Evolutionary conservation across 805 yeast genomes (phyloP).

Genomic region (Clavispora carvajalis): DNA sequence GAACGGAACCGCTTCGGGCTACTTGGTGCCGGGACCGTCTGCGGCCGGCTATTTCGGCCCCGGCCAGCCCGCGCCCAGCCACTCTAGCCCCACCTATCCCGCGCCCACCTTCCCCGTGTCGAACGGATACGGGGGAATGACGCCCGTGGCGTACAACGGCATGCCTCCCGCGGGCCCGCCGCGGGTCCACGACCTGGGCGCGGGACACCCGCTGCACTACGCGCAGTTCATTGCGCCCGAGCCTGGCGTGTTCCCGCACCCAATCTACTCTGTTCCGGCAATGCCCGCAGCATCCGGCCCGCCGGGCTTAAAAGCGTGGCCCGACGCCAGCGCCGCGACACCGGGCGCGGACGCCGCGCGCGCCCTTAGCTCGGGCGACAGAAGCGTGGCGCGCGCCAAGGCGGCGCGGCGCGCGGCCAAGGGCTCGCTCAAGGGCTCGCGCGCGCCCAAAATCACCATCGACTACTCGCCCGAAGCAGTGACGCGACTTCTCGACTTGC

Average conservation of each 20-base stretch:
- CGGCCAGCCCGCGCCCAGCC: no score
- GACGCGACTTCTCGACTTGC: slow-evolving; percentile 12
- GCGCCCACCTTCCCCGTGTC: no score
- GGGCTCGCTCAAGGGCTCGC: neutral
- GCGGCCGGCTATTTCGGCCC: no score
- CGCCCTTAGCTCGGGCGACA: neutral
- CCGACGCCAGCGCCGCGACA: neutral
- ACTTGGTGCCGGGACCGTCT: no score
- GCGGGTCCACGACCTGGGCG: slow-evolving; percentile 11
- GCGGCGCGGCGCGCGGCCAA: neutral
- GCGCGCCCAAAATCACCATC: slow-evolving; percentile 7
- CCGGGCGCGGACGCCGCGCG: no score
- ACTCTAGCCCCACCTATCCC: no score
- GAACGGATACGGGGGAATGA: neutral
- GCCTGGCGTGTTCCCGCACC: slow-evolving; percentile 33
- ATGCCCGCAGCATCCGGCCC: neutral
- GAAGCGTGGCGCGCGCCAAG: neutral
- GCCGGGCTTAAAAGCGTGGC: neutral
- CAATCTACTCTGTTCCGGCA: slow-evolving; percentile 9
- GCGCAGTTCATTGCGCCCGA: slow-evolving; percentile 23
- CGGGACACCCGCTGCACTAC: slow-evolving; percentile 23
- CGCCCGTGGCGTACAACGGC: neutral
- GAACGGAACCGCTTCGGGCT: no score
- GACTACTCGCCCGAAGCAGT: slow-evolving; percentile 9
- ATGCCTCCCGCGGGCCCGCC: slow-evolving; percentile 6